These are phyloP conservation scores for Hypoxylon perforatum DNA, from an alignment of 495 filamentous ascomycete genomes.

Conservation along the genomic window DNA sequence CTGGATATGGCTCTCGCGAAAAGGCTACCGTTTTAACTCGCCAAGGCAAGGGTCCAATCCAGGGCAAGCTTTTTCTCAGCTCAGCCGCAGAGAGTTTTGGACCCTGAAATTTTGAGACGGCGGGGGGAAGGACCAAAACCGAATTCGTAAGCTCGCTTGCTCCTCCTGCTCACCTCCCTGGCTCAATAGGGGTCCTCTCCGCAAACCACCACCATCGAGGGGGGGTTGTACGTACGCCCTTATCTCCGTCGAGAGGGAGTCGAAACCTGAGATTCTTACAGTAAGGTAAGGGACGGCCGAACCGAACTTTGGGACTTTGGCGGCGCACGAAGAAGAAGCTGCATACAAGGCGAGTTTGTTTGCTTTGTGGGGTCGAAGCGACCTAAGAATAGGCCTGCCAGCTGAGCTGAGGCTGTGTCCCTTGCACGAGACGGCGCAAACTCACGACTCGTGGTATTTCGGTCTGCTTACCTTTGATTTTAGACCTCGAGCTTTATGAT, in stretches of 20 bases:
- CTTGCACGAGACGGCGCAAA: not conserved
- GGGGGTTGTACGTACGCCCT: not conserved
- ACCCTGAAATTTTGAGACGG: constrained; percentile 12
- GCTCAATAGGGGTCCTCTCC: not conserved
- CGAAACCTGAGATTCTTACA: not conserved
- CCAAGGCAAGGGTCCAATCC: not conserved
- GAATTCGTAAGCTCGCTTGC: constrained; percentile 9
- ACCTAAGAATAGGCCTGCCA: constrained; percentile 18
- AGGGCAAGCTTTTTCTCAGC: not conserved
- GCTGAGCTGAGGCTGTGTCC: not conserved
- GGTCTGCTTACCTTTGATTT: not conserved
- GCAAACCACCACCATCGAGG: no score
- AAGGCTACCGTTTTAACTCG: constrained; percentile 3
- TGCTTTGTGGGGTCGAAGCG: constrained; percentile 14
- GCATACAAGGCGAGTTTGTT: not conserved
- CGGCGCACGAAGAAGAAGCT: not conserved
- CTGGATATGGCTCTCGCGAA: not conserved
- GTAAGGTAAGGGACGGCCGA: constrained; percentile 7
- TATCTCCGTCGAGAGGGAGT: constrained; percentile 4
- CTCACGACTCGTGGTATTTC: not conserved
- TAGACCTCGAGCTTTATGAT: not conserved
- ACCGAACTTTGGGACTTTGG: not conserved
- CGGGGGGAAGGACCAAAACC: not conserved
- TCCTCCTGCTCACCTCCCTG: constrained; percentile 1
- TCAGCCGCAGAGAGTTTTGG: constrained; percentile 24